Evolutionary conservation across 345 rosid species (phyloP), one percentile per base, ranked within the genome.

Genomic region (Eucalyptus decipiens): DNA sequence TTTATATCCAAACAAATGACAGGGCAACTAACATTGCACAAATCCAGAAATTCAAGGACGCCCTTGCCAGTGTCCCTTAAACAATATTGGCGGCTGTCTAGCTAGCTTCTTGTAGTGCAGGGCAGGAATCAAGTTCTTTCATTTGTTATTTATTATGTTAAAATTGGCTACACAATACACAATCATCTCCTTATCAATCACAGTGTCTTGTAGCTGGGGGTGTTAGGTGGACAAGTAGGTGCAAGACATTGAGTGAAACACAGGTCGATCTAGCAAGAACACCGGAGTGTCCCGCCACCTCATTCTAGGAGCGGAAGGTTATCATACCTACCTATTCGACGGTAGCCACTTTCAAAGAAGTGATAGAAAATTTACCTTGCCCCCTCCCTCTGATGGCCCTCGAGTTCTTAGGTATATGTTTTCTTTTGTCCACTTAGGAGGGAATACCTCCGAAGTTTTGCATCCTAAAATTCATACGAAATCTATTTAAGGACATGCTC

Each of bases 401-500:
- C 11, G 26, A 52, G 24, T 52, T 52, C 58, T 52, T 21, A 52
- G 26, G 26, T 21, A 8, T 52, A 52, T 52, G 4, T 52, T 52
- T 52, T 52, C n/a, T 52, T 5, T 52, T 52, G 2, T 9, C 58
- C 2, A 4, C 10, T 52, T 52, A 52, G 26, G 58, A 21, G 11
- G 58, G 26, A 52, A 8, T 52, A 21, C 26, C 10, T 21, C 26
- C 2, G 2, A 52, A 52, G 11, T 21, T 52, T 52, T 52, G 26
- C 26, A 52, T 52, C 58, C 0, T 9, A 1, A 52, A 52, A 52
- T 52, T 52, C 4, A 52, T 9, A 8, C 5, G 26, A 4, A 52
- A 52, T 9, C 5, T 52, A 50, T 21, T 2, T 52, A 1, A 52
- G 2, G 10, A 52, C 2, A 2, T 52, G 2, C 2, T 52, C 0